Conservation (phyloP, 306 rosid species). For the Citrullus mucosospermus region DNA sequence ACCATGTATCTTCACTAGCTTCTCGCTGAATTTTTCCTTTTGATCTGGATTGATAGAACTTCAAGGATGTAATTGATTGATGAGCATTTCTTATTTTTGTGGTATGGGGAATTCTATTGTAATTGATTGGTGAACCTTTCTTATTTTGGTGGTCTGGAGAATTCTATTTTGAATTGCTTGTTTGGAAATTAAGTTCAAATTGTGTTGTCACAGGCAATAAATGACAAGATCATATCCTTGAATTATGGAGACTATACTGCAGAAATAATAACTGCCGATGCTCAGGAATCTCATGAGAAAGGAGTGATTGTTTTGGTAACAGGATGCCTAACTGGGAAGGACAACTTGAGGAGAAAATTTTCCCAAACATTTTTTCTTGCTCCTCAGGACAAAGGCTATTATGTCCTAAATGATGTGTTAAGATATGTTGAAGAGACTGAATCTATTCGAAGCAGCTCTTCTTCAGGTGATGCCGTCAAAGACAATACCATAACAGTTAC, state of each 20-base stretch:
- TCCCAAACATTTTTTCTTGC: conserved; percentile 92
- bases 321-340: conserved; percentile 95
- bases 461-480: conserved; percentile 21
- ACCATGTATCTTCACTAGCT: neutral
- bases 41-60: neutral
- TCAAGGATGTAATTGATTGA: neutral
- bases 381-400: conserved; percentile 91
- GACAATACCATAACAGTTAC: conserved; percentile 40
- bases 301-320: conserved; percentile 93
- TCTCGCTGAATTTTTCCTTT: neutral
- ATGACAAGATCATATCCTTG: conserved; percentile 65
- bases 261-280: conserved; percentile 90
- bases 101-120: neutral
- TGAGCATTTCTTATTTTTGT: neutral
- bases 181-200: neutral
- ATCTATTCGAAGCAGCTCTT: conserved; percentile 23
- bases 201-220: conserved; percentile 61
- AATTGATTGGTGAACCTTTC: neutral
- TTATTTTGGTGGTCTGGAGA: neutral
- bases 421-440: conserved; percentile 72
- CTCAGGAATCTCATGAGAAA: conserved; percentile 78
- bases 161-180: neutral
- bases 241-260: conserved; percentile 76
- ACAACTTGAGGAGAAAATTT: conserved; percentile 64
- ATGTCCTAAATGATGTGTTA: conserved; percentile 85